Percentiles rank a stretch among this genome's conserved stretches.
These are phyloP conservation scores for Skeletonema menzelii DNA, from an alignment of 108 stramenopile genomes.

Conservation along the genomic window DNA sequence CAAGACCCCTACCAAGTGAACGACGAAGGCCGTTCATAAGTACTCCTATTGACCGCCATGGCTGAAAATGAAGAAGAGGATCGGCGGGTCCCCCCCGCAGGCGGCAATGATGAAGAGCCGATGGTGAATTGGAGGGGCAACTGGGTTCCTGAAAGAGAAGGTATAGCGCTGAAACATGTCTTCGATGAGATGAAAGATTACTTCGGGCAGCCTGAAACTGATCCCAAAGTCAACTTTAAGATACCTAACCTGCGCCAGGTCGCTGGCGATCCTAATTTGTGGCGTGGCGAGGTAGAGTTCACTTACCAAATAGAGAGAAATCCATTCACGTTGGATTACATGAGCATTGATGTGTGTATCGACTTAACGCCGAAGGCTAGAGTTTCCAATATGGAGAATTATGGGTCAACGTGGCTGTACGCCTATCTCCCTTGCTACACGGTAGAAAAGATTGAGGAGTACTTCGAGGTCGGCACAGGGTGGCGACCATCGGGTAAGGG, in stretches of 20 bases:
- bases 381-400: not conserved
- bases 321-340: not conserved
- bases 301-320: not conserved
- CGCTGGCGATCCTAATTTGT: not conserved
- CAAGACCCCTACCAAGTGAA: not conserved
- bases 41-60: not conserved
- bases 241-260: not conserved
- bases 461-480: not conserved
- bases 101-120: not conserved
- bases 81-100: not conserved
- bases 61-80: not conserved
- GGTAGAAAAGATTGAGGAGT: not conserved
- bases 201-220: not conserved
- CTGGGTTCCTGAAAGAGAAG: not conserved
- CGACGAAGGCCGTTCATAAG: not conserved
- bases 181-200: not conserved
- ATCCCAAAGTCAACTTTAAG: not conserved
- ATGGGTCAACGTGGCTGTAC: not conserved
- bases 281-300: not conserved
- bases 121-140: conserved; percentile 1
- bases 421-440: not conserved
- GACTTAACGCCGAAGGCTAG: not conserved
- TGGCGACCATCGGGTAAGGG: not conserved
- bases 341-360: conserved; percentile 1
- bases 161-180: not conserved